Evolutionary conservation across 1,284 basidiomycete species (phyloP), one percentile per base, ranked within the genome.

Genomic region (Pterulicium gracile): DNA sequence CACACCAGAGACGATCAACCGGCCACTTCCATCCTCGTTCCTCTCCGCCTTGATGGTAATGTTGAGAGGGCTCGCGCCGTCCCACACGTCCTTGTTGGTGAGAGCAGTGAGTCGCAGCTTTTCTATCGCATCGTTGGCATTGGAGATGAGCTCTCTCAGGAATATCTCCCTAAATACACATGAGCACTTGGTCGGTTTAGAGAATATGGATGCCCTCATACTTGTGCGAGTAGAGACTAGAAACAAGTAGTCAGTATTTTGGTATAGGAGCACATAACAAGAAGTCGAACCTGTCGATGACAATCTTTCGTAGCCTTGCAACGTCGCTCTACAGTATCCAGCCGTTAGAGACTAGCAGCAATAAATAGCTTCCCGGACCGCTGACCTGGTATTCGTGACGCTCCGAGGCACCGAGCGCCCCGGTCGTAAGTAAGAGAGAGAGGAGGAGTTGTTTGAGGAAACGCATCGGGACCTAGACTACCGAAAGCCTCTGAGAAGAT

Each of bases 101-200:
- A 97, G 69, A 12, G 88, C 72, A 20, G 79, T 82, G 27, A 96
- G 67, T 20, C 93, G 84, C 42, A 94, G 75, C 63, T 96, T 97
- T 62, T 97, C 93, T 35, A 96, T 69, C 1, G 94, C 93, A 61
- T 97, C 93, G 61, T 95, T 95, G 24, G 91, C 84, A 59, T 97
- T 97, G 10, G 91, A 95, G 49, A 96, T 76, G 42, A 96, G 70
- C 65, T 97, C 93, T 40, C 93, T 87, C 44, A 97, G 75, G 63
- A 95, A 97, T 43, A 96, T 84, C 50, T 95, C 93, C 55, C 89
- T 90, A 55, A 60, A 49, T 24, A 50, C 35, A 46, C 51, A 49
- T 24, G 47, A 19, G 7, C 41, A 44, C 27, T 47, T 40, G 20
- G 24, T 45, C 15, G 3, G 61, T 70, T 52, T 55, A 82, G n/a